Base-by-base conservation (phyloP, 345 rosid genomes). In the Citrus australasica region DNA sequence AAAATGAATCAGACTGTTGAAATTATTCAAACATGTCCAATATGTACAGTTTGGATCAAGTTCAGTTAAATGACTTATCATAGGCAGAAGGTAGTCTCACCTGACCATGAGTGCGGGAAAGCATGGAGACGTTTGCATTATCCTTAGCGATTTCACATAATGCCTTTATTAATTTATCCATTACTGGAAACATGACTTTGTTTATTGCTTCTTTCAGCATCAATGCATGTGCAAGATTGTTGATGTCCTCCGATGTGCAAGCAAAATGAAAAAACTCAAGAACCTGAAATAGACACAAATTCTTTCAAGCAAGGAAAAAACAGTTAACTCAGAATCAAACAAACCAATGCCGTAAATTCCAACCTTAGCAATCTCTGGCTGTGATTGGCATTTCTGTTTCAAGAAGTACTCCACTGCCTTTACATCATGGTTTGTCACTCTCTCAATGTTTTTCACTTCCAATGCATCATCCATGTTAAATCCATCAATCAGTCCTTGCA, bases 41-140 rank as follows among this genome's bases (percentile, higher is more conserved):
- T 22, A 33, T 33, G 37, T 33, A 56, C 27, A 25, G 30, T 55
- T 38, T 27, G 30, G 9, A 37, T 55, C 37, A 35, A 35, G 56
- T 76, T 4, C 25, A 62, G 17, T 64, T 6, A 51, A 59, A 59
- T 19, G 22, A 65, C 11, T 21, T 22, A 28, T 74, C 19, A 32
- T 48, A 59, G 42, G 68, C 30, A 37, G 32, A 48, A 67, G 33
- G 67, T 24, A 66, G 53, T 33, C 61, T 81, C 86, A 95, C 98
- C 98, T 94, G 98, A 67, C 99, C 99, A 84, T 96, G 99, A 63
- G 98, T 94, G 76, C 95, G 92, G 73, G 98, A 96, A 83, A 97
- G 98, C 99, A 97, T 94, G 33, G 98, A 84, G 80, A 89, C 60
- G 4, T 85, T 73, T 0, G 98, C 97, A 84, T 89, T 85, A 59